A percentile compares a stretch with the other conserved stretches of the same genome.
Conservation (phyloP, 768 basidiomycete species). For the Tulasnella sp. region DNA sequence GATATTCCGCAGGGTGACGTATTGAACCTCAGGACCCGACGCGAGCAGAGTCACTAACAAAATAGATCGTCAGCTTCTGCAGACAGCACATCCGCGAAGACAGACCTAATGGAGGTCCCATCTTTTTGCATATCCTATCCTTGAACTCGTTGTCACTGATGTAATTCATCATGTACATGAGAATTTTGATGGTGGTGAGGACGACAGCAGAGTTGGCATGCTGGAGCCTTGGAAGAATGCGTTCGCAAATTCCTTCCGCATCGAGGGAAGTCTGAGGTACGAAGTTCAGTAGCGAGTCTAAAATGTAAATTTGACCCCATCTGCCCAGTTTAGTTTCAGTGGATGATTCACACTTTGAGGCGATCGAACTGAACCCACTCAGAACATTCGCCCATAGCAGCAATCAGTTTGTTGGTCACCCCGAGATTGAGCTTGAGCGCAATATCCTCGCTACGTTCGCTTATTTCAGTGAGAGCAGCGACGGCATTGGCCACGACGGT, state of each 20-base stretch:
- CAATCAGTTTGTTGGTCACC: constrained; percentile 79
- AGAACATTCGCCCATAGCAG: constrained; percentile 89
- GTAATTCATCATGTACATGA: constrained; percentile 97
- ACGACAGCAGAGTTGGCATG: constrained; percentile 99
- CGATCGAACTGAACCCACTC: constrained; percentile 53
- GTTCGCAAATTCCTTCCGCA: constrained; percentile 91
- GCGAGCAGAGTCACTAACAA: constrained; percentile 78
- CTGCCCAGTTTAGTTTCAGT: constrained; percentile 33
- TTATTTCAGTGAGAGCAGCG: constrained; percentile 92
- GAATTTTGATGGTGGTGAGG: constrained; percentile 90
- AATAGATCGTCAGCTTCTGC: background rate
- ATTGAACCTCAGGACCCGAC: constrained; percentile 97
- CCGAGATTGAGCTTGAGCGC: constrained; percentile 80
- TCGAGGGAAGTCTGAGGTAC: constrained; percentile 83
- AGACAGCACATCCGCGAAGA: background rate
- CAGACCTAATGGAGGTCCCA: constrained; percentile 92
- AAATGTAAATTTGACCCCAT: constrained; percentile 98
- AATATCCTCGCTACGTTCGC: constrained; percentile 89
- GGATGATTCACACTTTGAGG: background rate
- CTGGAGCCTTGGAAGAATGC: constrained; percentile 84
- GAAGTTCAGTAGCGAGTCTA: constrained; percentile 86
- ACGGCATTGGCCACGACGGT: constrained; percentile 97
- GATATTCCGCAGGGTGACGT: constrained; percentile 93
- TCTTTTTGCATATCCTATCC: constrained; percentile 89
- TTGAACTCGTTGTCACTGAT: constrained; percentile 83